Conservation (phyloP, 352 stramenopile genomes). For the Phytopythium delawarense region DNA sequence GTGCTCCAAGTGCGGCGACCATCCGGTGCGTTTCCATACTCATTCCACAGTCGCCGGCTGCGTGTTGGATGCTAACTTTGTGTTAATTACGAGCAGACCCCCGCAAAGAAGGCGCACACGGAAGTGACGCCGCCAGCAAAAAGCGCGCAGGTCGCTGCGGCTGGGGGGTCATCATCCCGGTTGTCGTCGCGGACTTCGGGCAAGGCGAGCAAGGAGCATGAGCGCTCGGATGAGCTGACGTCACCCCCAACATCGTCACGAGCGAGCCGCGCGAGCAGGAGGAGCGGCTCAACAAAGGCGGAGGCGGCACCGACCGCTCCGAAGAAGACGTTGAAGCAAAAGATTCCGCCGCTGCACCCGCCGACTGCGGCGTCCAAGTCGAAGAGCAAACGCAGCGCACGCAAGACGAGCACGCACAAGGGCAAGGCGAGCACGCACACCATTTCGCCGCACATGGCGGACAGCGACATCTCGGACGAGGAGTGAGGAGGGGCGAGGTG, state of each 20-base stretch:
- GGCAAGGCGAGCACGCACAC: constrained; percentile 18
- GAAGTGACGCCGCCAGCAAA: not conserved
- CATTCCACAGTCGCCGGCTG: not conserved
- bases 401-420: constrained; percentile 7
- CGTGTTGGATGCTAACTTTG: not conserved
- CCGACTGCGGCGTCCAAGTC: not conserved
- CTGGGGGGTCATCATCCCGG: not conserved
- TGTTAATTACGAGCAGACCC: not conserved
- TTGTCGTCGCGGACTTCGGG: not conserved
- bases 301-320: not conserved
- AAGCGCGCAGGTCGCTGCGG: not conserved
- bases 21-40: not conserved
- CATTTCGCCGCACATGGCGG: constrained; percentile 40
- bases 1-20: constrained; percentile 4
- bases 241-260: not conserved
- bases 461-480: constrained; percentile 30
- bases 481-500: constrained; percentile 12
- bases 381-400: constrained; percentile 2
- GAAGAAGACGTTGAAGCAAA: not conserved
- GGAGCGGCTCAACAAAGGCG: not conserved
- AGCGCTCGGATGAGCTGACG: not conserved
- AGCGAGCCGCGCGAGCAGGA: not conserved
- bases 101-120: not conserved
- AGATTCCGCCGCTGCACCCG: not conserved
- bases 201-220: not conserved